Evolutionary conservation across 768 basidiomycete species (phyloP), one percentile per base, ranked within the genome.

Genomic region (Tephrocybe sp.): DNA sequence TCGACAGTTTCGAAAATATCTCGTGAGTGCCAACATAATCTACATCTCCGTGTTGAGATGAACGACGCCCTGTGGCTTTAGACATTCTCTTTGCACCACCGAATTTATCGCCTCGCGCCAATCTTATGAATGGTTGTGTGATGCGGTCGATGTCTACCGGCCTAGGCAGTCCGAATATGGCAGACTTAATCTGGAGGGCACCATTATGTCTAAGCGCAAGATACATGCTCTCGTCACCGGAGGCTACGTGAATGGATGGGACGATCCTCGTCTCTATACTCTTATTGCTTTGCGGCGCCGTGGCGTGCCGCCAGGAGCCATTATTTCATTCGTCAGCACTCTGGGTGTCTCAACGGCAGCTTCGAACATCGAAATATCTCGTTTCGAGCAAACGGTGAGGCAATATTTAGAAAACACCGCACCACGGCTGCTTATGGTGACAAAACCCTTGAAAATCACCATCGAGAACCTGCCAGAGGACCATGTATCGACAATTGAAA

Each of bases 51-150:
- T 35, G 20, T 3, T 36, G 11, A 32, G 19, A 17, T 20, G 13
- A 44, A 30, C n/a, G 42, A 64, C 17, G 56, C 14, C 16, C 30
- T 3, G 11, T 17, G 44, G 4, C 26, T 9, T 39, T 39, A 98
- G 96, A 20, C 97, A 99, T 73, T 98, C 97, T 0, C 77, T 99
- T 5, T 99, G 97, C 63, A 99, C 97, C 1, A 84, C 83, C 34
- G 97, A 99, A 68, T 99, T 99, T 67, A 86, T 98, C 60, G 84
- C 86, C 17, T 94, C 97, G 2, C 89, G 97, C 48, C 90, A 93
- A 64, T 97, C 97, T 0, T 98, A 99, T 66, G 97, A 99, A 62
- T 99, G 97, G 97, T 80, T 99, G 11, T 99, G 97, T 62, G 96
- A 99, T 64, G 92, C 91, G 2, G 76, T 98, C n/a, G 91, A 90